These are phyloP conservation scores for Yarrowia alimentaria DNA, from an alignment of 805 yeast species.

Conservation along the genomic window DNA sequence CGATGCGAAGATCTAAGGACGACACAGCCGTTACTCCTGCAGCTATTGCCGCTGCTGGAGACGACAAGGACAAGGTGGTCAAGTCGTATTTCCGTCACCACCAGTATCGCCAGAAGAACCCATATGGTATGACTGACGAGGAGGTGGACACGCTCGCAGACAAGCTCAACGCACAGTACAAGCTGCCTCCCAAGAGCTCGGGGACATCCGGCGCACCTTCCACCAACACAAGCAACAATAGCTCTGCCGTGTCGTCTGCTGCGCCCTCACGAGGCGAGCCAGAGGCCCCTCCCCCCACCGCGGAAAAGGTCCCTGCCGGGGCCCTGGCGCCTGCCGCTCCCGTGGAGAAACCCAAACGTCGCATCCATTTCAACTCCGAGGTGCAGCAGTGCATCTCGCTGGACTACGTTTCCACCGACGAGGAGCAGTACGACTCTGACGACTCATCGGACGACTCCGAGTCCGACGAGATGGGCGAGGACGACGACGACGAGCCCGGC, in stretches of 20 bases:
- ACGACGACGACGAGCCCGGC: constrained; percentile 66
- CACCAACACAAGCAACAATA: background rate
- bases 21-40: constrained; percentile 23
- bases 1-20: constrained; percentile 26
- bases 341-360: constrained; percentile 50
- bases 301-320: constrained; percentile 3
- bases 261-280: constrained; percentile 5
- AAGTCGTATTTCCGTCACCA: constrained; percentile 42
- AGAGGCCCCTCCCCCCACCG: constrained; percentile 13
- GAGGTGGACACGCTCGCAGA: constrained; percentile 29
- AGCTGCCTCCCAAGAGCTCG: constrained; percentile 19
- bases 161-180: constrained; percentile 26
- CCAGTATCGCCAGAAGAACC: constrained; percentile 41
- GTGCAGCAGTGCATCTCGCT: constrained; percentile 93
- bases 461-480: constrained; percentile 46
- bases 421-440: constrained; percentile 29
- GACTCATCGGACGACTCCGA: constrained; percentile 34
- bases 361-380: constrained; percentile 87
- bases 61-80: constrained; percentile 29
- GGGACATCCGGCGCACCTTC: too few species aligned
- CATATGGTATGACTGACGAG: constrained; percentile 35
- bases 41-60: constrained; percentile 28
- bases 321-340: background rate
- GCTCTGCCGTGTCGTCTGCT: constrained; percentile 15
- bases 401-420: constrained; percentile 40